phyloP scores from a whole-genome alignment of 2,329 filamentous ascomycete species.

The Beauveria caledonica region DNA sequence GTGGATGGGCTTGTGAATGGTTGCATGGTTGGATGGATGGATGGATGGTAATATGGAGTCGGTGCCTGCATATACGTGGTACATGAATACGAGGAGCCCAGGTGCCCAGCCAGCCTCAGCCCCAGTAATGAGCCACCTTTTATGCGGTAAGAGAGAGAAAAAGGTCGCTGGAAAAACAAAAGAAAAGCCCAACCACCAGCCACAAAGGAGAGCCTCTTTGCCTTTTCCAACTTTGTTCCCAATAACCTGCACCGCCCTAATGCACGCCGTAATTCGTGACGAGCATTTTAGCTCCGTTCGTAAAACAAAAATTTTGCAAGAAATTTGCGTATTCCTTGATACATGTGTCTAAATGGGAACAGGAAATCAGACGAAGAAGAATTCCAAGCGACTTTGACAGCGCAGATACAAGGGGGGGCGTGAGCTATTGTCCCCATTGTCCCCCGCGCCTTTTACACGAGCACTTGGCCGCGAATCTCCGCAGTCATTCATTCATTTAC shows the following conservation, averaged over 20 bases:
- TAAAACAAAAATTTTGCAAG: not conserved
- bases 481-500: too few species aligned
- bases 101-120: not conserved
- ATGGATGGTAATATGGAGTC: not conserved
- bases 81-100: slow-evolving; percentile 6
- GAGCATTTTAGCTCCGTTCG: slow-evolving; percentile 5
- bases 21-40: not conserved
- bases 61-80: slow-evolving; percentile 8
- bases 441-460: too few species aligned
- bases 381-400: not conserved
- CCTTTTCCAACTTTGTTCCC: not conserved
- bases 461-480: too few species aligned
- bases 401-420: too few species aligned
- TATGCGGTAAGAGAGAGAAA: not conserved
- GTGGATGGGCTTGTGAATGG: not conserved
- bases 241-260: not conserved
- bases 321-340: not conserved
- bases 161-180: not conserved
- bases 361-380: not conserved
- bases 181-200: slow-evolving; percentile 4
- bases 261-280: not conserved
- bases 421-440: too few species aligned
- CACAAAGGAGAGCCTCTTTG: not conserved
- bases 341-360: not conserved
- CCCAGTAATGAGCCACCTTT: not conserved